Conservation (phyloP, 345 rosid species). For the Excoecaria cochinchinensis region DNA sequence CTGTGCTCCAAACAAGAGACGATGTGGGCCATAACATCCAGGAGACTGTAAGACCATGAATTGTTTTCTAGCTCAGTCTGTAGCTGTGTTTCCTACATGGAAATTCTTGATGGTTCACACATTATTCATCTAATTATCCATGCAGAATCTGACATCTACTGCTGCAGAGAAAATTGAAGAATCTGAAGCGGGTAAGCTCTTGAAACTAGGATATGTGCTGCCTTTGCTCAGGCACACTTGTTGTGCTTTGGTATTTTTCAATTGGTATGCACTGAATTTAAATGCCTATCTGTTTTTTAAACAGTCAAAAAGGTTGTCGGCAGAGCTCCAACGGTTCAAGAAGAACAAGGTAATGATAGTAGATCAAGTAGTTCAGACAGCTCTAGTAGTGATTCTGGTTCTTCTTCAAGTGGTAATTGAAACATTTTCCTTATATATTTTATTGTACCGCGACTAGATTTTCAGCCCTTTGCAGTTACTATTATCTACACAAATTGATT, state of each 20-base stretch:
- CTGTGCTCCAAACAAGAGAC: slow-evolving; percentile 32
- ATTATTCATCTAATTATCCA: not conserved
- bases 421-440: not conserved
- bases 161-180: slow-evolving; percentile 27
- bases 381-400: slow-evolving; percentile 45
- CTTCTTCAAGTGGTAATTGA: slow-evolving; percentile 51
- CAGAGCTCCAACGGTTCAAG: slow-evolving; percentile 27
- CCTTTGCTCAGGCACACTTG: not conserved
- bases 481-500: not conserved
- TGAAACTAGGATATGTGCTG: slow-evolving; percentile 5
- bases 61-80: slow-evolving; percentile 8
- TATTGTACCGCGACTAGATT: not conserved
- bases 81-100: not conserved
- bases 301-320: slow-evolving; percentile 27
- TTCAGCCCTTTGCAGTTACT: not conserved
- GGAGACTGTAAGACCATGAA: slow-evolving; percentile 43
- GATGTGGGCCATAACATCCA: slow-evolving; percentile 39
- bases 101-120: slow-evolving; percentile 9
- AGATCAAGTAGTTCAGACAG: slow-evolving; percentile 48
- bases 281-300: slow-evolving; percentile 10
- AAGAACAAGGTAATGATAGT: slow-evolving; percentile 33
- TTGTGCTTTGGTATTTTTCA: not conserved
- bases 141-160: slow-evolving; percentile 35
- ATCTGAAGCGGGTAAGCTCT: slow-evolving; percentile 37
- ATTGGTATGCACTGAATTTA: slow-evolving; percentile 5